Percentiles rank a stretch among this genome's conserved stretches.
Evolutionary conservation across 1,139 yeast species (phyloP).

Genomic region (Debaryomyces sp.): DNA sequence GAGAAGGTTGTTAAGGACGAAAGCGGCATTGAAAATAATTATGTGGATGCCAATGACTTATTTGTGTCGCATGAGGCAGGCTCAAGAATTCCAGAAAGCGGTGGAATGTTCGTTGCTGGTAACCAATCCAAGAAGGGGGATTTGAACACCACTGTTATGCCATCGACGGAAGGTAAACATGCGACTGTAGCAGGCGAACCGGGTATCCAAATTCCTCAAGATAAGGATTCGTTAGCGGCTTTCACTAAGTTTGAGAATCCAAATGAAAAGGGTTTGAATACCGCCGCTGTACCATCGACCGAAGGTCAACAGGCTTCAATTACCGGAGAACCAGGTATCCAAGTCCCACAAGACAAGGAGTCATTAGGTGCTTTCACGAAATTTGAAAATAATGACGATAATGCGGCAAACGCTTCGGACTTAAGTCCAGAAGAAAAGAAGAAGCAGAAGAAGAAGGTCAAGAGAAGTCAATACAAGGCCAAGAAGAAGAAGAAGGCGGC

Average conservation of each 20-base stretch:
- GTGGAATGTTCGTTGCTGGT: slow-evolving; percentile 34
- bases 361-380: slow-evolving; percentile 41
- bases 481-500: slow-evolving; percentile 49
- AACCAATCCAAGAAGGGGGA: slow-evolving; percentile 20
- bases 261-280: slow-evolving; percentile 51
- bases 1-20: slow-evolving; percentile 51
- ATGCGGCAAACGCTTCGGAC: slow-evolving; percentile 17
- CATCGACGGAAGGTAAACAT: slow-evolving; percentile 53
- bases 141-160: slow-evolving; percentile 56
- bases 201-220: slow-evolving; percentile 49
- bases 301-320: slow-evolving; percentile 41
- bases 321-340: slow-evolving; percentile 62
- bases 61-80: slow-evolving; percentile 25
- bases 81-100: slow-evolving; percentile 55
- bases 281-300: background rate
- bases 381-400: slow-evolving; percentile 42
- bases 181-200: slow-evolving; percentile 58
- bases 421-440: slow-evolving; percentile 44
- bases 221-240: slow-evolving; percentile 42
- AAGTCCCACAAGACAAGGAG: slow-evolving; percentile 41
- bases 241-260: slow-evolving; percentile 38
- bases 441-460: slow-evolving; percentile 51
- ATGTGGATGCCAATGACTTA: slow-evolving; percentile 46
- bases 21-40: slow-evolving; percentile 65
- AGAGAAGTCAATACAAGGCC: slow-evolving; percentile 49